These are phyloP conservation scores for Phytophthora sansomeana DNA, from an alignment of 352 stramenopile genomes.

Conservation along the genomic window DNA sequence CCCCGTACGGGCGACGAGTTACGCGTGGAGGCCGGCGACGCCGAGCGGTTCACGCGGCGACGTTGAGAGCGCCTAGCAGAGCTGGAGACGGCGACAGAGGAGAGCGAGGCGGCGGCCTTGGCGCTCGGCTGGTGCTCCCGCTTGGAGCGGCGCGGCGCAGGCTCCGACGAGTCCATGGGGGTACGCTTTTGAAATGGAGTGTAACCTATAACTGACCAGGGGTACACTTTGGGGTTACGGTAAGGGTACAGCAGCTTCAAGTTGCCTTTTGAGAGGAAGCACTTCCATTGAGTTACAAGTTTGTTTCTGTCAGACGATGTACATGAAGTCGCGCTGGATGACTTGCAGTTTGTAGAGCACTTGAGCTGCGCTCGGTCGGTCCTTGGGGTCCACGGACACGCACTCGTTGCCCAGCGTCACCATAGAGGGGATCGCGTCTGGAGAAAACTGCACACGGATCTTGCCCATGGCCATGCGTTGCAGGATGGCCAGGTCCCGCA, in stretches of 20 bases:
- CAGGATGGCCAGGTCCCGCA: constrained; percentile 31
- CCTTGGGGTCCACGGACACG: constrained; percentile 27
- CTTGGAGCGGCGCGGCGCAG: constrained; percentile 43
- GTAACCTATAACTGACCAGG: background rate
- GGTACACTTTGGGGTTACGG: too few relatives aligned
- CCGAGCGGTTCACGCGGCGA: constrained; percentile 19
- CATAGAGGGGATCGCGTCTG: constrained; percentile 10
- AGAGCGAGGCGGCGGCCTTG: constrained; percentile 15
- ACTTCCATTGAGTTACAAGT: too few relatives aligned
- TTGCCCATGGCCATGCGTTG: constrained; percentile 35
- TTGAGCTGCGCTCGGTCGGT: constrained; percentile 37
- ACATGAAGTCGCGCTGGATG: constrained; percentile 4
- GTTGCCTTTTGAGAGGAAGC: too few relatives aligned
- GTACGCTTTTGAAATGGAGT: background rate
- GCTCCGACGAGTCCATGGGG: constrained; percentile 10
- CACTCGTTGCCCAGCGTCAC: constrained; percentile 33
- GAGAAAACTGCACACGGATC: constrained; percentile 38
- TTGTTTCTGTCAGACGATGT: background rate
- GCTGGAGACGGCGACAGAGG: background rate
- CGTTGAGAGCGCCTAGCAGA: constrained; percentile 34
- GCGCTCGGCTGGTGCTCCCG: constrained; percentile 38
- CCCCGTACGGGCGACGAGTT: constrained; percentile 12
- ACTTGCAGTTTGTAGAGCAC: constrained; percentile 26
- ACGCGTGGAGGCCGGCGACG: constrained; percentile 16
- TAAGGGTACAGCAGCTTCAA: too few relatives aligned